Base-by-base conservation (phyloP, 2,329 filamentous ascomycete genomes). In the Rutstroemia sp. region DNA sequence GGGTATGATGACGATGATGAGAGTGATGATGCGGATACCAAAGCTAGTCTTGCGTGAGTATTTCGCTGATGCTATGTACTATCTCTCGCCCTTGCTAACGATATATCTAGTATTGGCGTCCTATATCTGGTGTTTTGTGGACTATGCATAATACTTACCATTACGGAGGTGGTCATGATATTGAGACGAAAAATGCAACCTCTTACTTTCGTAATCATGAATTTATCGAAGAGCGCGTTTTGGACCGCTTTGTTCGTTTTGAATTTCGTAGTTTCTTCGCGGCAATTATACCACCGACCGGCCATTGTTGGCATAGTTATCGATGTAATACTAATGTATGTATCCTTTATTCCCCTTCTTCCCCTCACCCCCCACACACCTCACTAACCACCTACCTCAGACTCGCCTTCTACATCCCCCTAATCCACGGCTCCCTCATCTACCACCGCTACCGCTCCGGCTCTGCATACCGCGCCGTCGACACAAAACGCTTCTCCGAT, bases 81-180 rank as follows among this genome's bases (percentile, higher is more conserved):
- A 19, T 2, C 1, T 7, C 14, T 21, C 30, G 14, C 8, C 30
- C 4, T 7, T 30, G n/a, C 39, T 56, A 39, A 56, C 27, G 16
- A 23, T 14, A 7, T 16, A 6, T 38, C 16, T 12, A 56, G 53
- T 25, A 51, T 56, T 10, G 53, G 16, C 21, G 44, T 19, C 25
- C 14, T 51, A 5, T 45, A 56, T 21, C 40, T 56, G 21, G 6
- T 44, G 1, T 56, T 56, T 21, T 36, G 25, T 8, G 47, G 19
- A 16, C 7, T 62, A 19, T 65, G 60, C 36, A 47, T 66, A 1
- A 42, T 64, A 17, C 53, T 65, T 45, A 63, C 63, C 6, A 57
- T 66, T 12, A 50, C 54, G 2, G 65, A 66, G 34, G 65, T 67
- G n/a, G 45, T 68, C 7, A 56, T 66, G 12, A 47, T 68, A 1